Evolutionary conservation across 2,329 filamentous ascomycete genomes (phyloP), one percentile per base, ranked within the genome.

Genomic region (Alternaria arbusti): DNA sequence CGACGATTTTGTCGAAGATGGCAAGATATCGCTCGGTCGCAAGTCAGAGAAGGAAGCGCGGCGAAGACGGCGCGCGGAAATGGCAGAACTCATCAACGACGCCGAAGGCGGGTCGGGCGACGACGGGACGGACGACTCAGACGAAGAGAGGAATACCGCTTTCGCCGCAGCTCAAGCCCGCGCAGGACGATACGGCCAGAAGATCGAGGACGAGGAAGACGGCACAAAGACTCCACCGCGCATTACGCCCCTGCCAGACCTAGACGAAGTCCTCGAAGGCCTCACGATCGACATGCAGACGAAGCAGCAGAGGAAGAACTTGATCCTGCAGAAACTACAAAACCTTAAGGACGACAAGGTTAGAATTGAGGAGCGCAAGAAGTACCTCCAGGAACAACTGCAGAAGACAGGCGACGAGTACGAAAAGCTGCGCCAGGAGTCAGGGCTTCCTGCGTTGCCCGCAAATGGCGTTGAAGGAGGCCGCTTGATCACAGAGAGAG

Each of bases 1-100:
- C 71, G 95, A 98, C 64, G 91, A 95, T 58, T 97, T 92, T 72
- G 92, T 96, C 9, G 92, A 96, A 44, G 93, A 97, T 75, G 93
- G 92, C 9, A 88, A 88, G 8, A 87, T 97, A 10, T 88, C 92
- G 1, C 84, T 97, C 0, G 93, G 94, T 32, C 89, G 86, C 65
- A 92, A 91, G 64, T 93, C 93, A 0, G 92, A 96, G 79, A 88
- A 87, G 20, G 92, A 93, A 70, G 90, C 86, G 49, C 79, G 87
- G 52, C 85, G 84, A 57, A 86, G 86, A 47, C 88, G 92, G 28
- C 88, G 92, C 28, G 87, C 89, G 60, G 89, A 94, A 70, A 97
- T 97, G 87, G 91, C 90, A 0, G 89, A 92, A 36, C 85, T 97
- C 68, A 97, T 98, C 72, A 85, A 90, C 5, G 88, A 91, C 51